These are phyloP conservation scores for Aspergillus ellipticus DNA, from an alignment of 495 filamentous ascomycete genomes.

Conservation along the genomic window DNA sequence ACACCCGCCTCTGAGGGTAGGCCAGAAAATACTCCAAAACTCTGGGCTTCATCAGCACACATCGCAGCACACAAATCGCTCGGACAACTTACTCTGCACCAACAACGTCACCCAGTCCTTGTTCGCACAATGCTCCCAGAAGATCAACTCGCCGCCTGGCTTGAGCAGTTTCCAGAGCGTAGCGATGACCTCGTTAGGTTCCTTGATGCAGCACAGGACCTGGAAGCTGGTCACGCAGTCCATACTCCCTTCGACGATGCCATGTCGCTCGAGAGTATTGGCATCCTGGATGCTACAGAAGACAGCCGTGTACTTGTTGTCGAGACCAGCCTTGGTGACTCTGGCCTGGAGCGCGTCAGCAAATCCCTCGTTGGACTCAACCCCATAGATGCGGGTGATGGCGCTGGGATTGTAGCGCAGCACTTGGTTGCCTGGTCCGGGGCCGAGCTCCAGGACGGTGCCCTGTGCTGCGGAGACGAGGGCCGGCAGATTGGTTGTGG, in stretches of 20 bases:
- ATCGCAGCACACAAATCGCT: neutral
- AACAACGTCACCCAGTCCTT: constrained; percentile 23
- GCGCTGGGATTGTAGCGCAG: constrained; percentile 31
- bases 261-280: constrained; percentile 27
- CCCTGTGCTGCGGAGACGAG: constrained; percentile 37
- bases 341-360: constrained; percentile 18
- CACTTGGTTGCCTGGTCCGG: constrained; percentile 46
- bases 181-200: constrained; percentile 21
- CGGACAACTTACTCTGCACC: constrained; percentile 24
- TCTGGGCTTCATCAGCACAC: neutral
- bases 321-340: constrained; percentile 21
- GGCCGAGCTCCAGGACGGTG: constrained; percentile 46
- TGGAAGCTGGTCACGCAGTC: constrained; percentile 28
- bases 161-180: constrained; percentile 27
- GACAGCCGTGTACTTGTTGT: constrained; percentile 38
- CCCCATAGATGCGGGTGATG: constrained; percentile 37
- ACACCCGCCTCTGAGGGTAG: neutral
- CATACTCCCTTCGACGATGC: constrained; percentile 36
- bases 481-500: constrained; percentile 38
- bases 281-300: constrained; percentile 35
- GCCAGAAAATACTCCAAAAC: neutral
- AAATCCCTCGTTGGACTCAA: constrained; percentile 41
- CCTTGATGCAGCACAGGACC: constrained; percentile 27
- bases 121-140: constrained; percentile 42
- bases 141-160: constrained; percentile 37